Base-by-base conservation (phyloP, 2,329 filamentous ascomycete species). In the Trichoderma sp. region DNA sequence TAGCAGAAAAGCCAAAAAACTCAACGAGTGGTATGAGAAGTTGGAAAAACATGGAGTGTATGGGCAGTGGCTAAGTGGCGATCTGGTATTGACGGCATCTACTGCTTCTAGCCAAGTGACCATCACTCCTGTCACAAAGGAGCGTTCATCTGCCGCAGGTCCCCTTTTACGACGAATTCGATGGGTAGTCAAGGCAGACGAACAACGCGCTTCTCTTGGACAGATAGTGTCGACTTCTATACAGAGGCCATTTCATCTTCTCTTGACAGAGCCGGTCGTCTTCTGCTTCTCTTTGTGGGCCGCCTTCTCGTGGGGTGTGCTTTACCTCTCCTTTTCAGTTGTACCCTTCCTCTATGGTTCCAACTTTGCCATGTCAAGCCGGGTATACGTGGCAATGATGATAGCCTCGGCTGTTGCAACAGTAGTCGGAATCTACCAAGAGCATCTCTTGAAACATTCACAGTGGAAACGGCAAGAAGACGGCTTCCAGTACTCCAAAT, bases 241-340 rank as follows among this genome's bases (percentile, higher is more conserved):
- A 7, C 89, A 88, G 71, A 87, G 94, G 0, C 94, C 94, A 0
- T 96, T 97, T 77, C 88, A 90, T 74, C 84, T 94, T 1, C 86
- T 94, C 18, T 81, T 90, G 72, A 94, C 91, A 0, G 91, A 94
- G 73, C 90, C 91, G 0, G 89, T 93, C 11, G 91, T 94, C 16
- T 93, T 94, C 79, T 93, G 88, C 82, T 97, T 97, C 81, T 93
- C 91, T 0, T 83, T 97, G 0, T 97, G 94, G 94, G 90, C 94
- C 0, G 86, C 92, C 0, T 97, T 97, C 78, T 90, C 90, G 24
- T 97, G 94, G 94, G 93, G 91, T 0, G 87, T 97, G 0, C 86
- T 97, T 0, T 97, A 97, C 78, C 83, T 97, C 21, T 93, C 91
- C 14, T 95, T 97, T 73, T 88, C 88, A 16, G 91, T 92, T 1